Percentiles rank a stretch among this genome's conserved stretches.
Conservation (phyloP, 169 alveolate species). For the Cryptosporidium sp. region DNA sequence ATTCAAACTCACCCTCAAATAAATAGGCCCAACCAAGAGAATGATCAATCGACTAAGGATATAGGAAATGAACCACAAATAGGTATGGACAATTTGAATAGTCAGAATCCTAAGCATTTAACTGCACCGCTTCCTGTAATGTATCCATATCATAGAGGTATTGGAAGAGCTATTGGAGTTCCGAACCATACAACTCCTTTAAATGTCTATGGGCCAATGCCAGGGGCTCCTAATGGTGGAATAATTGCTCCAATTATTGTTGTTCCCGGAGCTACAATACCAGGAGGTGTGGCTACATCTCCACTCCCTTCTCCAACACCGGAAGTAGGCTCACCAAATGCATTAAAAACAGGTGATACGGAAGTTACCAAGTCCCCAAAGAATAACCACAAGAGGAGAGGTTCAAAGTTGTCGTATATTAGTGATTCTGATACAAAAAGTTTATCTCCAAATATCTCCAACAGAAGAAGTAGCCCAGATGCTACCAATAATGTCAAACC, state of each 20-base stretch:
- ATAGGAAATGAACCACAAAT: not conserved
- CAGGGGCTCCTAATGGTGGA: constrained; percentile 22
- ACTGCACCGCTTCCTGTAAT: not conserved
- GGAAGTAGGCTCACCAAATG: not conserved
- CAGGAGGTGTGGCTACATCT: not conserved
- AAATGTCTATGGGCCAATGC: not conserved
- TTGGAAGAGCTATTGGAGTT: constrained; percentile 11
- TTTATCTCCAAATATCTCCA: not conserved
- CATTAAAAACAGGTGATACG: not conserved
- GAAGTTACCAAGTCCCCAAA: not conserved
- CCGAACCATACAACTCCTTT: not conserved
- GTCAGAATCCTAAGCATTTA: not conserved
- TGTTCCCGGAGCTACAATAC: constrained; percentile 7
- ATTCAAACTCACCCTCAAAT: not conserved
- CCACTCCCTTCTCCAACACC: not conserved
- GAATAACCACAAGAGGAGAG: not conserved
- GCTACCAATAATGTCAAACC: not conserved
- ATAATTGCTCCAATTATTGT: constrained; percentile 18
- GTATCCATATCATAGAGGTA: constrained; percentile 5
- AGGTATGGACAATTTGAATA: not conserved
- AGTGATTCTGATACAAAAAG: not conserved
- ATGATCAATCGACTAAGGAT: not conserved
- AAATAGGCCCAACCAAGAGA: not conserved
- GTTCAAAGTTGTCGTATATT: not conserved
- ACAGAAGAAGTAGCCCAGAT: not conserved